Percentiles rank a stretch among this genome's conserved stretches.
phyloP scores from a whole-genome alignment of 345 rosid genomes.

The Cardamine occulta region DNA sequence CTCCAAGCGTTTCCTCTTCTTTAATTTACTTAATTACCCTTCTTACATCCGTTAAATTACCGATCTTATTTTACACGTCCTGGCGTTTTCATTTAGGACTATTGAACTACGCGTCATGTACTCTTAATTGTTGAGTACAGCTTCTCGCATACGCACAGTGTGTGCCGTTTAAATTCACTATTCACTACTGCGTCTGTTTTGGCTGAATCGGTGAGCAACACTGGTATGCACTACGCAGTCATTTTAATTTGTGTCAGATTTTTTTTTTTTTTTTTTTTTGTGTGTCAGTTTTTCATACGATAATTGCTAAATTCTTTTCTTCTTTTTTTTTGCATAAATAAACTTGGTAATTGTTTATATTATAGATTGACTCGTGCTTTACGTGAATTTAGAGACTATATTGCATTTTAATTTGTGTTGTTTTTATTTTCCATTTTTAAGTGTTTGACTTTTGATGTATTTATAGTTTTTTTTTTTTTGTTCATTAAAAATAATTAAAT shows the following conservation, averaged over 20 bases:
- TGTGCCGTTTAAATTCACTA: not conserved
- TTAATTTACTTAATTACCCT: not conserved
- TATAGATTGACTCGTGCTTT: no score
- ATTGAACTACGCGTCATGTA: slow-evolving; percentile 23
- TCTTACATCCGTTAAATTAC: not conserved
- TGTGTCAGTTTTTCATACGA: not conserved
- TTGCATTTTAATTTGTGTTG: no score
- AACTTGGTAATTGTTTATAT: not conserved
- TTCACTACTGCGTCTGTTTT: not conserved
- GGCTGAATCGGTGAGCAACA: not conserved
- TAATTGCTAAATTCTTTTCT: not conserved
- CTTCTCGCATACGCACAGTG: not conserved
- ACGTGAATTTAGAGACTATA: no score
- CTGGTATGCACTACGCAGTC: no score
- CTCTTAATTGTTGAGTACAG: not conserved
- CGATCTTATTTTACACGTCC: not conserved
- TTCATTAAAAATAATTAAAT: no score
- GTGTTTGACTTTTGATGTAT: no score
- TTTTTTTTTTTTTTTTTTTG: no score
- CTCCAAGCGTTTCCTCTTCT: slow-evolving; percentile 9
- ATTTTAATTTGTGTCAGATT: not conserved
- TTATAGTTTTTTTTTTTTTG: no score
- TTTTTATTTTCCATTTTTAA: no score
- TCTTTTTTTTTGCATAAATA: not conserved
- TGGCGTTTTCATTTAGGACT: not conserved